Percentiles rank a stretch among this genome's conserved stretches.
Evolutionary conservation across 1,284 basidiomycete genomes (phyloP).

Genomic region (Phellopilus nigrolimitatus): DNA sequence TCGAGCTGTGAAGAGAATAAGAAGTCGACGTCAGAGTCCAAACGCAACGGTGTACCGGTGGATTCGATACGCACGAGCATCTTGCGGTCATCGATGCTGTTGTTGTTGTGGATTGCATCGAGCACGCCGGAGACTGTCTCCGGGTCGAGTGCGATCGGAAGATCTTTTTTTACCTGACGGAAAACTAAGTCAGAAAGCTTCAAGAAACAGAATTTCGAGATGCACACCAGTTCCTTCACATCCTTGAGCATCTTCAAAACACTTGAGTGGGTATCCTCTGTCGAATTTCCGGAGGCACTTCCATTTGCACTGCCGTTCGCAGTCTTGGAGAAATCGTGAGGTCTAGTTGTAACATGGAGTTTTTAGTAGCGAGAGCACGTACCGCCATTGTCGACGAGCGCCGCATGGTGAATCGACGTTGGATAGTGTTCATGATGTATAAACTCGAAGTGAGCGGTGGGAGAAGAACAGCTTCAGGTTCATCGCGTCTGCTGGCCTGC

Average conservation of each 20-base stretch:
- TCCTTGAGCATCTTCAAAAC: constrained; percentile 16
- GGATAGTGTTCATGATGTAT: constrained; percentile 9
- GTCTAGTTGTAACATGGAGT: constrained; percentile 4
- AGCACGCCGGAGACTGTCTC: constrained; percentile 45
- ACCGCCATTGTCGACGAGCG: constrained; percentile 10
- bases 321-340: constrained; percentile 7
- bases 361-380: not conserved
- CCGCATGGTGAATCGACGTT: constrained; percentile 11
- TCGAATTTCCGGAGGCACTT: not conserved
- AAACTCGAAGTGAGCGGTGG: no score
- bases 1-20: constrained; percentile 48
- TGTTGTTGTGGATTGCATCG: constrained; percentile 52
- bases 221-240: constrained; percentile 12
- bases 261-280: constrained; percentile 3
- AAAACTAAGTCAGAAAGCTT: not conserved
- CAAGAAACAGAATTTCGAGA: not conserved
- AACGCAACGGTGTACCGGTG: constrained; percentile 24
- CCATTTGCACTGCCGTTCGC: not conserved
- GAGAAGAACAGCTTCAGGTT: no score
- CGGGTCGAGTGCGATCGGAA: constrained; percentile 34
- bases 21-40: constrained; percentile 16
- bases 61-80: constrained; percentile 35
- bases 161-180: constrained; percentile 41
- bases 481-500: no score
- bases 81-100: constrained; percentile 62